Evolutionary conservation across 2,329 filamentous ascomycete genomes (phyloP), one percentile per base, ranked within the genome.

Genomic region (Colletotrichum ledebouriae): DNA sequence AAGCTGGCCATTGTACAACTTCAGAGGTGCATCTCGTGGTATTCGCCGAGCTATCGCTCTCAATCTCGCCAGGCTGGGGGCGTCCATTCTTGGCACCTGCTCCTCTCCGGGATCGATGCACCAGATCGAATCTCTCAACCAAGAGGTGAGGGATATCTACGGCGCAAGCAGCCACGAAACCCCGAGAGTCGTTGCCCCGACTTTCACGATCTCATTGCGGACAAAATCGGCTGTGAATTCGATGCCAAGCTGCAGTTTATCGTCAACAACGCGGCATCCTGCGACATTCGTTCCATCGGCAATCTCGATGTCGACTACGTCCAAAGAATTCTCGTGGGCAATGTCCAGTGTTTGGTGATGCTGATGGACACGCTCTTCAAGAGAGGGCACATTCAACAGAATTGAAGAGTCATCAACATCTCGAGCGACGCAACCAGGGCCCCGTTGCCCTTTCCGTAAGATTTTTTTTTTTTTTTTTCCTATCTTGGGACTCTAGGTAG

Each of bases 21-120:
- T 91, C 76, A 92, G 89, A 11, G 90, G 87, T 42, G 81, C 86
- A 53, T 87, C 88, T 62, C 88, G 89, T 33, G 75, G 75, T 1
- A 76, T 77, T 11, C 75, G 76, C 0, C 72, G 73, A 2, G 76
- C 74, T 2, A 74, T 76, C 15, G 73, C 73, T 3, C 71, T 73
- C 42, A 72, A 76, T 25, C 68, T 77, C 3, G 75, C 75, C 0
- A 72, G 72, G 0, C 71, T 2, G 17, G 76, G 76, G 6, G 76
- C 74, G 29, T 41, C 74, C 2, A 71, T 78, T 15, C 74, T 80
- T 0, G 78, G 76, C 3, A 80, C 77, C 2, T 79, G 76, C 53
- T 56, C 60, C 11, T 34, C 52, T 6, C 2, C 42, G 15, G n/a
- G 4, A 22, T 63, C 60, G 5, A 39, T 58, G 5, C 6, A 25